Base-by-base conservation (phyloP, 2,329 filamentous ascomycete species). In the Diaporthe vexans region DNA sequence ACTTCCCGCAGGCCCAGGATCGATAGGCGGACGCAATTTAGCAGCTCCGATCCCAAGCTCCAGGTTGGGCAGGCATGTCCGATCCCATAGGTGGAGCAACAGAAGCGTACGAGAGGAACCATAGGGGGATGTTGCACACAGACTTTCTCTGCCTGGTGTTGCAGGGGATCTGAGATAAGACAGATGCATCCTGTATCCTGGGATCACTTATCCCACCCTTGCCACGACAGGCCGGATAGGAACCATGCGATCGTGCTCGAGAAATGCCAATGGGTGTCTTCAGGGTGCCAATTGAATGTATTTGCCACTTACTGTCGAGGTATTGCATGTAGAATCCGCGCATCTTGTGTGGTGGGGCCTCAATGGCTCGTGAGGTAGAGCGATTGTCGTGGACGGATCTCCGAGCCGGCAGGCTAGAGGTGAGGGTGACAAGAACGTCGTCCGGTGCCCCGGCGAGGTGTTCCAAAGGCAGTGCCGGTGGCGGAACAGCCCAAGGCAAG, bases 271-370 rank as follows among this genome's bases (percentile, higher is more conserved):
- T 69, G 69, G 52, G 52, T 58, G 43, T 40, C 56, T 40, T 33
- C 17, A 63, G 17, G 59, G 65, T 65, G 67, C 37, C 77, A 79
- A 79, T 80, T 73, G 75, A 79, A 54, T 48, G 58, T 59, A 35
- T 10, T 26, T 70, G 26, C 65, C 78, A 93, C 92, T 90, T 92
- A 94, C 92, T 93, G 82, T 93, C 91, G 77, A 94, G 87, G 82
- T 94, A 94, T 80, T 93, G 91, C 88, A 92, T 92, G 81, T 92
- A 92, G 81, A 92, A 92, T 77, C 91, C 91, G 79, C 86, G 87
- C 90, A 92, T 92, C 78, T 88, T 75, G 78, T 72, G 43, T 77
- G 79, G 80, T 81, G 81, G 70, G 78, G 71, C 70, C 69, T 59
- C 68, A 63, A 73, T 73, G 69, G 73, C 56, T 65, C 48, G 67